These are phyloP conservation scores for Candida endomychidarum DNA, from an alignment of 805 yeast genomes.

Conservation along the genomic window DNA sequence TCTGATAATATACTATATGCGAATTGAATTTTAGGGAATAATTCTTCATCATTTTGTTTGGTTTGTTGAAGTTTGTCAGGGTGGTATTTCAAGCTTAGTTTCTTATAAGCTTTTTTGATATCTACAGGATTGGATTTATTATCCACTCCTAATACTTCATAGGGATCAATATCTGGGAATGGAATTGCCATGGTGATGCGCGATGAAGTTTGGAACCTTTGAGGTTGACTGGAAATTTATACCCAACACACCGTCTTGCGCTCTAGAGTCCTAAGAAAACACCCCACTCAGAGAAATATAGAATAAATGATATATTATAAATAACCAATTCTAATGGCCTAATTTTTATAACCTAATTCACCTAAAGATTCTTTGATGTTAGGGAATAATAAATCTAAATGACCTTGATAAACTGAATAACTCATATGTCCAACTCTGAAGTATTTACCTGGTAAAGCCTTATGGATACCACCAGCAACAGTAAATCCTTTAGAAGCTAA, in stretches of 20 bases:
- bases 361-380: slow-evolving; percentile 34
- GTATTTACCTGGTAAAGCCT: slow-evolving; percentile 74
- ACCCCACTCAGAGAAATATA: no score
- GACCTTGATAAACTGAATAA: slow-evolving; percentile 52
- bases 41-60: background rate
- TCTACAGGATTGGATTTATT: slow-evolving; percentile 46
- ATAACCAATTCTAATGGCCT: no score
- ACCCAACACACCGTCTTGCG: no score
- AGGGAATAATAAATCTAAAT: slow-evolving; percentile 31
- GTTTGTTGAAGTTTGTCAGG: slow-evolving; percentile 60
- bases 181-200: slow-evolving; percentile 34
- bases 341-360: slow-evolving; percentile 21
- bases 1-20: slow-evolving; percentile 72
- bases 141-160: slow-evolving; percentile 48
- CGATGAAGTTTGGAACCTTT: no score
- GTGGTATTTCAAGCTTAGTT: slow-evolving; percentile 60
- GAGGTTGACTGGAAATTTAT: no score
- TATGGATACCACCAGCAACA: slow-evolving; percentile 89
- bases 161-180: slow-evolving; percentile 62
- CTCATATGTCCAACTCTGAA: slow-evolving; percentile 98
- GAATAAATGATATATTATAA: no score
- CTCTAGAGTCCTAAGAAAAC: no score
- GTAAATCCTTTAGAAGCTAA: slow-evolving; percentile 69
- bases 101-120: slow-evolving; percentile 67
- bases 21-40: slow-evolving; percentile 70